Percentiles rank a stretch among this genome's conserved stretches.
Conservation (phyloP, 1,284 basidiomycete genomes). For the Moesziomyces sp. region DNA sequence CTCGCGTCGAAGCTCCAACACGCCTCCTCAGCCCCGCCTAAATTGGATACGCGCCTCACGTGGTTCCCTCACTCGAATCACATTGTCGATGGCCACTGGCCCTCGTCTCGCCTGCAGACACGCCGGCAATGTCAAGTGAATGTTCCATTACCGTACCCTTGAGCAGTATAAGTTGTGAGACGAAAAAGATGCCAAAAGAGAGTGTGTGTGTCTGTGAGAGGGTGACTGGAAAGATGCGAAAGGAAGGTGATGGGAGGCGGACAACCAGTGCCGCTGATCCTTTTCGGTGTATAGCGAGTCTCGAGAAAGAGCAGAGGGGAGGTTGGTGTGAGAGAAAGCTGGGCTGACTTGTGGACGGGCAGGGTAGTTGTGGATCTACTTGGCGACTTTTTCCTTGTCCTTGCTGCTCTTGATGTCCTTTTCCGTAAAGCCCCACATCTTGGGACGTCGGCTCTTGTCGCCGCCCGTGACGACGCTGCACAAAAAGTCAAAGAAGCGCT, state of each 20-base stretch:
- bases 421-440: constrained; percentile 46
- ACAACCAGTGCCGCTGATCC: too few species aligned
- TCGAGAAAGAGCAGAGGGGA: neutral
- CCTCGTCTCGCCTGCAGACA: too few species aligned
- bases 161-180: neutral
- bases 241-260: neutral
- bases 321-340: neutral
- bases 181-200: neutral
- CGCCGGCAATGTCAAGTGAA: neutral
- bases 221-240: neutral
- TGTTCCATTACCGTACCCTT: neutral
- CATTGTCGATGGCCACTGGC: neutral
- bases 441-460: constrained; percentile 48
- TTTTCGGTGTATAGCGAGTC: too few species aligned
- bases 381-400: constrained; percentile 4
- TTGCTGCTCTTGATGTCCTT: constrained; percentile 5
- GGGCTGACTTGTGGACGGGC: too few species aligned
- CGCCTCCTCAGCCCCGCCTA: too few species aligned
- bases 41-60: neutral
- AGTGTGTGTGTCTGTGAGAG: neutral
- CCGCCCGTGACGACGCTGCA: constrained; percentile 49
- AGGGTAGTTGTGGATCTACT: neutral
- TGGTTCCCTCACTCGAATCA: neutral
- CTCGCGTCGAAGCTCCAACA: too few species aligned
- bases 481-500: constrained; percentile 61